A percentile compares a stretch with the other conserved stretches of the same genome.
Conservation (phyloP, 768 basidiomycete species). For the Trametes cinnabarina region DNA sequence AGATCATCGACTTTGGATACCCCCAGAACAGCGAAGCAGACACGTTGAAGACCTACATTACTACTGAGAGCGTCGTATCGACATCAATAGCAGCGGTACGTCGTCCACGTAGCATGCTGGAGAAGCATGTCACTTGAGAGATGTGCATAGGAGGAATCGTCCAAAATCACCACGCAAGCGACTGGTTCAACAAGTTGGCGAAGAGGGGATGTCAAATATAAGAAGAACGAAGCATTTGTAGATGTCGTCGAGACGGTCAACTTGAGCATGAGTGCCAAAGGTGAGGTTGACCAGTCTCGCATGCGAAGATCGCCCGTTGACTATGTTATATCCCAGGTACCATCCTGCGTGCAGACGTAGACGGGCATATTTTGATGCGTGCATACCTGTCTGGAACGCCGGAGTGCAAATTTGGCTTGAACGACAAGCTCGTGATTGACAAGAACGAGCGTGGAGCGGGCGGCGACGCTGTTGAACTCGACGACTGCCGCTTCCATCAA, state of each 20-base stretch:
- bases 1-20: conserved; percentile 98
- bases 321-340: conserved; percentile 51
- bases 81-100: conserved; percentile 80
- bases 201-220: conserved; percentile 93
- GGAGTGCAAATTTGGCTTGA: conserved; percentile 98
- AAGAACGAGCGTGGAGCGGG: conserved; percentile 59
- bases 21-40: conserved; percentile 99
- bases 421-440: conserved; percentile 97
- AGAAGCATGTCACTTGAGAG: background rate
- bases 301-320: conserved; percentile 12
- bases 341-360: conserved; percentile 92
- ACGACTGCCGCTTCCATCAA: conserved; percentile 98
- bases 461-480: conserved; percentile 83
- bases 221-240: conserved; percentile 99
- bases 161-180: conserved; percentile 95
- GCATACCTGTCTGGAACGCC: conserved; percentile 96
- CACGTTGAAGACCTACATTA: conserved; percentile 96
- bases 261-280: conserved; percentile 95
- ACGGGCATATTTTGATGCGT: conserved; percentile 97
- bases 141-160: conserved; percentile 79
- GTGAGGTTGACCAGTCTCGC: conserved; percentile 45
- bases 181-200: conserved; percentile 97
- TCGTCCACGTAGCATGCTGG: conserved; percentile 1
- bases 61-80: conserved; percentile 92
- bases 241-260: conserved; percentile 98